phyloP scores from a whole-genome alignment of 805 yeast genomes.

The Candida verbasci region DNA sequence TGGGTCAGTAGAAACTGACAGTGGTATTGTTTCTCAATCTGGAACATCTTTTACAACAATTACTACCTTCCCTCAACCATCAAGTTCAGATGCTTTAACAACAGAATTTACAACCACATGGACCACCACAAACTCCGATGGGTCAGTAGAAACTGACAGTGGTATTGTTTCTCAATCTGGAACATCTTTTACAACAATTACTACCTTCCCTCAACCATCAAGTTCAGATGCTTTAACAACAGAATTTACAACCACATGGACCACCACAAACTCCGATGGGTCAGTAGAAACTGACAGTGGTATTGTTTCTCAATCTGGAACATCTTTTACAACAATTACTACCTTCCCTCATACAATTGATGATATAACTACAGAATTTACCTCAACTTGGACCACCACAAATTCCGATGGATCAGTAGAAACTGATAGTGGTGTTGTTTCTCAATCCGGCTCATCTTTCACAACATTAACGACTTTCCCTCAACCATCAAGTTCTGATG shows the following conservation, averaged over 20 bases:
- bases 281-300: slow-evolving; percentile 15
- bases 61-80: slow-evolving; percentile 7
- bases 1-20: slow-evolving; percentile 9
- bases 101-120: slow-evolving; percentile 6
- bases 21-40: slow-evolving; percentile 12
- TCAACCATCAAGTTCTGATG: not conserved
- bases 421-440: not conserved
- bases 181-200: not conserved
- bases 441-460: too few relatives aligned
- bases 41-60: not conserved
- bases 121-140: slow-evolving; percentile 3
- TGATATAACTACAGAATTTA: not conserved
- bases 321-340: not conserved
- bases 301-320: slow-evolving; percentile 8
- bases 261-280: slow-evolving; percentile 12
- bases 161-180: slow-evolving; percentile 3
- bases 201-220: slow-evolving; percentile 5
- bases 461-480: too few relatives aligned
- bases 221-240: too few relatives aligned
- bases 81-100: too few relatives aligned
- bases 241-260: slow-evolving; percentile 9
- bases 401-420: not conserved
- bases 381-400: not conserved
- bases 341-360: slow-evolving; percentile 11
- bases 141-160: slow-evolving; percentile 3